Evolutionary conservation across 2,329 filamentous ascomycete species (phyloP).

Genomic region (Bipolaris cookei): DNA sequence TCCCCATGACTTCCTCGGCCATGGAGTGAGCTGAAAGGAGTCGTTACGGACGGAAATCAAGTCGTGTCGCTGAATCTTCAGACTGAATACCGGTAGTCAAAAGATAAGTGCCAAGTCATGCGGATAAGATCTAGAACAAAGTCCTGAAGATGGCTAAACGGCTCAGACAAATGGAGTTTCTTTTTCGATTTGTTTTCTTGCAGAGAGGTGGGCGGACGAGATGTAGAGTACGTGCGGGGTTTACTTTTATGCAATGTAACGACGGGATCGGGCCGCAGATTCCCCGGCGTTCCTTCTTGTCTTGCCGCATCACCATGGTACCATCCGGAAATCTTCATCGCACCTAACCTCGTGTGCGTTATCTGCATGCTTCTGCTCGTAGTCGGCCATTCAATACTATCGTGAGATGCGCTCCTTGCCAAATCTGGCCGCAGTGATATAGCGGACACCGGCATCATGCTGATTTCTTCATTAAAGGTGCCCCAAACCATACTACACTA

Average conservation of each 20-base stretch:
- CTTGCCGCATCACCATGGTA: not conserved
- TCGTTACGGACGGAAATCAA: no score
- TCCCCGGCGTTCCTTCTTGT: not conserved
- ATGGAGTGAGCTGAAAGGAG: no score
- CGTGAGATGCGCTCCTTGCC: not conserved
- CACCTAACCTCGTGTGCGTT: not conserved
- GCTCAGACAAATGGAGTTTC: not conserved
- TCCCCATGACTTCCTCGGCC: not conserved
- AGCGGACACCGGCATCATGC: not conserved
- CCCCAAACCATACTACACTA: not conserved
- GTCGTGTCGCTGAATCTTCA: not conserved
- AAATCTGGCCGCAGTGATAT: not conserved
- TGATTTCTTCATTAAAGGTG: no score
- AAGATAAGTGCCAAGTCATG: not conserved
- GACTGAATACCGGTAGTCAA: not conserved
- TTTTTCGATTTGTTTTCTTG: not conserved
- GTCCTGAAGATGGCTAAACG: not conserved
- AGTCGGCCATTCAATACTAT: not conserved
- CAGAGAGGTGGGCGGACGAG: not conserved
- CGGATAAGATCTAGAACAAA: not conserved
- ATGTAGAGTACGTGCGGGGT: not conserved
- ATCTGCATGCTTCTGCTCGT: not conserved
- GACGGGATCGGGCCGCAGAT: slow-evolving; percentile 5
- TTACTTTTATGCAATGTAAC: not conserved
- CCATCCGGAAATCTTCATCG: not conserved